Percentiles rank a stretch among this genome's conserved stretches.
Conservation (phyloP, 2,329 filamentous ascomycete genomes). For the Xylaria sp. region DNA sequence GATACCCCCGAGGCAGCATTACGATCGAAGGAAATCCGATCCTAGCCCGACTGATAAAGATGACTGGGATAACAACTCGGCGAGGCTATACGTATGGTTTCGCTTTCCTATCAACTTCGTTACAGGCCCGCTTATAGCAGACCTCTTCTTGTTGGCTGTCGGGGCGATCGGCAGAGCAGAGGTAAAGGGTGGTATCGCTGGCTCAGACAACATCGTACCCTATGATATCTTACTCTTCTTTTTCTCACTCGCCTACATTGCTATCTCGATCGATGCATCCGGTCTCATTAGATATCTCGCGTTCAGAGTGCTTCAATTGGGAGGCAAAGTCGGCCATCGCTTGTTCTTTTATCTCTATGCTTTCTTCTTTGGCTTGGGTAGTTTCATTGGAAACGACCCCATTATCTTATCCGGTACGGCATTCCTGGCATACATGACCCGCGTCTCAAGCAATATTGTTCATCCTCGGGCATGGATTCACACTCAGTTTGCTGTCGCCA, state of each 20-base stretch:
- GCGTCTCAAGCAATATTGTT: slow-evolving; percentile 77
- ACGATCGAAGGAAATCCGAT: slow-evolving; percentile 37
- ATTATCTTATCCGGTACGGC: slow-evolving; percentile 80
- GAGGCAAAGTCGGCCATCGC: slow-evolving; percentile 72
- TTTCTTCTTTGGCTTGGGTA: slow-evolving; percentile 76
- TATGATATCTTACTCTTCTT: slow-evolving; percentile 82
- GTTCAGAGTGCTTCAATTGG: slow-evolving; percentile 75
- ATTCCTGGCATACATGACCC: slow-evolving; percentile 81
- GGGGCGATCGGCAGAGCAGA: slow-evolving; percentile 73
- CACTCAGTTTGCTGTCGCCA: slow-evolving; percentile 77
- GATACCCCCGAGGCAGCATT: slow-evolving; percentile 57
- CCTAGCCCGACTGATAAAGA: neutral
- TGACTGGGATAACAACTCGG: slow-evolving; percentile 43
- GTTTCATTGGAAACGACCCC: slow-evolving; percentile 79
- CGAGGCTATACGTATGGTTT: slow-evolving; percentile 60
- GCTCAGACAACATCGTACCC: slow-evolving; percentile 72
- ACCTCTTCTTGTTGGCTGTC: slow-evolving; percentile 77
- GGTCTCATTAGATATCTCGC: slow-evolving; percentile 77
- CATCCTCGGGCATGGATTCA: slow-evolving; percentile 79
- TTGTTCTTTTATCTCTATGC: slow-evolving; percentile 79
- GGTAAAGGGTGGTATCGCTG: slow-evolving; percentile 75
- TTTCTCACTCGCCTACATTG: slow-evolving; percentile 78
- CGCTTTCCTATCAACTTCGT: slow-evolving; percentile 75
- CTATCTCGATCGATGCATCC: slow-evolving; percentile 80
- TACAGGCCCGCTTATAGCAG: slow-evolving; percentile 76